Evolutionary conservation across 257 asterid species (phyloP).

Genomic region (Striga asiatica): DNA sequence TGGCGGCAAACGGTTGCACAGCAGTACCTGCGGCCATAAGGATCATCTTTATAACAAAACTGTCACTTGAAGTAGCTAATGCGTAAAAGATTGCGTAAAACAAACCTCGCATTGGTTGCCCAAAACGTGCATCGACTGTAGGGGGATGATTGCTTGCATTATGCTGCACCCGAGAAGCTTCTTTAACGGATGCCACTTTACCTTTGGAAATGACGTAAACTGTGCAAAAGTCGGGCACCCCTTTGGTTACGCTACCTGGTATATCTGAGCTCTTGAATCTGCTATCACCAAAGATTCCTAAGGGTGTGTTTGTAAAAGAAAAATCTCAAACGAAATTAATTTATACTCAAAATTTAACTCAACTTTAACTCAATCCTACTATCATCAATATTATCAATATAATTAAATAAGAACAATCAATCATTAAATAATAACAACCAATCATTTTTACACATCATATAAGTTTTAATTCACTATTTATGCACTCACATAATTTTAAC

Average conservation of each 20-base stretch:
- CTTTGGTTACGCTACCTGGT: slow-evolving; percentile 42
- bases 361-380: too few species aligned
- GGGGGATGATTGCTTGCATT: slow-evolving; percentile 15
- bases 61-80: too few species aligned
- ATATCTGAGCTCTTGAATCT: slow-evolving; percentile 63
- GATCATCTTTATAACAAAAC: too few species aligned
- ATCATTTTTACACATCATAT: too few species aligned
- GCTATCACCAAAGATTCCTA: slow-evolving; percentile 25
- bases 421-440: too few species aligned
- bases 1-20: slow-evolving; percentile 20
- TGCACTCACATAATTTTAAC: too few species aligned
- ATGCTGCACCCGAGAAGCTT: slow-evolving; percentile 25
- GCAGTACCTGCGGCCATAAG: slow-evolving; percentile 25
- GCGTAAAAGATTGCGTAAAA: not conserved
- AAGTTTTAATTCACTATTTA: too few species aligned
- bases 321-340: too few species aligned
- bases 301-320: too few species aligned
- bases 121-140: slow-evolving; percentile 24
- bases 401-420: too few species aligned
- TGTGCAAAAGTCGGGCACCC: slow-evolving; percentile 60
- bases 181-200: slow-evolving; percentile 37
- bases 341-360: too few species aligned
- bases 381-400: too few species aligned
- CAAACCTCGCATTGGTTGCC: slow-evolving; percentile 35
- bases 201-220: slow-evolving; percentile 73